Evolutionary conservation across 306 rosid genomes (phyloP).

Genomic region (Fagus crenata): DNA sequence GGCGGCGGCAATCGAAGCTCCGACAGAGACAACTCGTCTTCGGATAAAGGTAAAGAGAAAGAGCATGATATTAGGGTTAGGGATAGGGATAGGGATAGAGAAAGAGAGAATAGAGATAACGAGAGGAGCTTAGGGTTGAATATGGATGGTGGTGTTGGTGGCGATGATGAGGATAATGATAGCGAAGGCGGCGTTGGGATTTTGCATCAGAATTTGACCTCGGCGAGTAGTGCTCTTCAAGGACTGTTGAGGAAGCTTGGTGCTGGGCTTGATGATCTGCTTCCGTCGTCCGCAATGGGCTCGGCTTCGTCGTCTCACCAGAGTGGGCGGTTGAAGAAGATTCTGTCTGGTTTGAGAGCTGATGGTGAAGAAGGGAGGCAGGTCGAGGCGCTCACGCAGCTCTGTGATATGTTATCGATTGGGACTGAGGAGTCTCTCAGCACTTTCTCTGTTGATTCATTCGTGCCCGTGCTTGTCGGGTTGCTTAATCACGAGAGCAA

Average conservation of each 20-base stretch:
- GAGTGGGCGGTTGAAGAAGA: conserved; percentile 89
- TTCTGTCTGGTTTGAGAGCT: conserved; percentile 76
- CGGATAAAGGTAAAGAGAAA: conserved; percentile 81
- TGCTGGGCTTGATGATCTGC: conserved; percentile 92
- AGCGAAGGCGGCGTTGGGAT: conserved; percentile 83
- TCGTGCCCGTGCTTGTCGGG: conserved; percentile 94
- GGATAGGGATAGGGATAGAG: conserved; percentile 64
- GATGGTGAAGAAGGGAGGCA: conserved; percentile 96
- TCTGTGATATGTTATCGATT: conserved; percentile 93
- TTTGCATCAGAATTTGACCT: conserved; percentile 77
- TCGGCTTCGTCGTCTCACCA: conserved; percentile 81
- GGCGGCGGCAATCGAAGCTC: conserved; percentile 59
- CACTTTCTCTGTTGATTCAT: conserved; percentile 89
- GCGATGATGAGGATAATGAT: conserved; percentile 78
- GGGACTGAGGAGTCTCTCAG: conserved; percentile 96
- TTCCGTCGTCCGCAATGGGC: conserved; percentile 78
- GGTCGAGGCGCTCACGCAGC: conserved; percentile 94
- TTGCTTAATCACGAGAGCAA: conserved; percentile 93
- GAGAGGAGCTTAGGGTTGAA: conserved; percentile 66
- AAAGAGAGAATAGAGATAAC: conserved; percentile 39
- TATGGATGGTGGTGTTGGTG: conserved; percentile 55
- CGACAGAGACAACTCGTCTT: conserved; percentile 51
- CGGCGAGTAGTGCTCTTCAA: conserved; percentile 97
- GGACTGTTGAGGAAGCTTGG: conserved; percentile 93
- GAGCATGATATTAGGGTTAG: conserved; percentile 82